phyloP scores from a whole-genome alignment of 1,284 basidiomycete genomes.

The Filobasidium uniguttulatum region DNA sequence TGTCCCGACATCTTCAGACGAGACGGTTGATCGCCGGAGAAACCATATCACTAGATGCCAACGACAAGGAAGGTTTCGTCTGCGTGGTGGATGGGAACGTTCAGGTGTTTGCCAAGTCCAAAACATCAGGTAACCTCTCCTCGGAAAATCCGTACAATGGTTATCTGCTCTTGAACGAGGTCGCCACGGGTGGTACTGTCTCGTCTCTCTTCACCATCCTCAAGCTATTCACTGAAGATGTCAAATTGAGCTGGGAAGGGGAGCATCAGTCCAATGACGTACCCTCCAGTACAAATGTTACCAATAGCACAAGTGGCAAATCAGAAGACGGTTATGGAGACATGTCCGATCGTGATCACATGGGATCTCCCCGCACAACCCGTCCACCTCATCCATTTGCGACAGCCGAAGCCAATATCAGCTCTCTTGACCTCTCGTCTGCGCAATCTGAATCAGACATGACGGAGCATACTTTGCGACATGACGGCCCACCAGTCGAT shows the following conservation, averaged over 20 bases:
- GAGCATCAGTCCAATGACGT: constrained; percentile 9
- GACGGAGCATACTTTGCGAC: no score
- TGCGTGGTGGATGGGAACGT: constrained; percentile 79
- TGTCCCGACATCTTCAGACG: constrained; percentile 83
- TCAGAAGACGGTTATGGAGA: neutral
- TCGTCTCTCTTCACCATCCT: constrained; percentile 94
- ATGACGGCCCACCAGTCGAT: no score
- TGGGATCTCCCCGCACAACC: no score
- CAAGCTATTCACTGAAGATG: constrained; percentile 88
- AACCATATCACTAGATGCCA: constrained; percentile 67
- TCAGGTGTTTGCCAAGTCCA: constrained; percentile 29
- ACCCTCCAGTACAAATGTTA: no score
- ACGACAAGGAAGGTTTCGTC: constrained; percentile 77
- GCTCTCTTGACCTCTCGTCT: no score
- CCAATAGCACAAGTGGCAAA: constrained; percentile 2
- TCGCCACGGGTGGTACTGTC: constrained; percentile 83
- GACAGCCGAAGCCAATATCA: no score
- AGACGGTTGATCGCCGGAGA: constrained; percentile 70
- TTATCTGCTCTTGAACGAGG: constrained; percentile 85
- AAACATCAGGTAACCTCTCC: constrained; percentile 14
- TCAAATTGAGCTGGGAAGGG: constrained; percentile 81
- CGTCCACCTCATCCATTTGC: no score
- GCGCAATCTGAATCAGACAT: no score
- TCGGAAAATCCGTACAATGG: constrained; percentile 52
- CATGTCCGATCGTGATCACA: no score